phyloP scores from a whole-genome alignment of 192 early-diverging fungal species.

The Kappamyces sp. region DNA sequence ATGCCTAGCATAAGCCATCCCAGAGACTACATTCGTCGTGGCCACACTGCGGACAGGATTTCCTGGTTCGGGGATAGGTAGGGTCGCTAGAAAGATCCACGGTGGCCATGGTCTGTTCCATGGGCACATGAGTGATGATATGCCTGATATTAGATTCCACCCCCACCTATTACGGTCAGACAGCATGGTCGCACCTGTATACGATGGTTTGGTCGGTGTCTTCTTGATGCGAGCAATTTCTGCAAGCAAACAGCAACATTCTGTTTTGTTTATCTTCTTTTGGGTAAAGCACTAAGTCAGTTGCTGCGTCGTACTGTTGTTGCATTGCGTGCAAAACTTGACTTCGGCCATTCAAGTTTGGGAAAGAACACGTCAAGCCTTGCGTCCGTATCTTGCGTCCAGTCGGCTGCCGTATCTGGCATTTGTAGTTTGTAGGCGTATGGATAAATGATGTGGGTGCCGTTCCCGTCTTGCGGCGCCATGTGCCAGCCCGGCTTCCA shows the following conservation, averaged over 20 bases:
- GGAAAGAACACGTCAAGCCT: background rate
- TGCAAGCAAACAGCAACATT: slow-evolving; percentile 40
- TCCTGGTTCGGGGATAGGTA: slow-evolving; percentile 38
- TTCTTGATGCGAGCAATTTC: slow-evolving; percentile 46
- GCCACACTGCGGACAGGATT: slow-evolving; percentile 37
- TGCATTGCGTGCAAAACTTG: slow-evolving; percentile 31
- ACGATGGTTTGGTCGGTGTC: slow-evolving; percentile 37
- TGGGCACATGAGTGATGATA: slow-evolving; percentile 33
- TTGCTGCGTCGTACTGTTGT: background rate
- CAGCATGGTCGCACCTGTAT: background rate
- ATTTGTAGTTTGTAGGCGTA: too few relatives aligned
- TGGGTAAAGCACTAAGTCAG: slow-evolving; percentile 39
- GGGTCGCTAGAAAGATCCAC: slow-evolving; percentile 46
- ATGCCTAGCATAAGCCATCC: slow-evolving; percentile 7
- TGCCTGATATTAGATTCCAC: slow-evolving; percentile 17
- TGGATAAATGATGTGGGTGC: too few relatives aligned
- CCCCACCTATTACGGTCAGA: too few relatives aligned
- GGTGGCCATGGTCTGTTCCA: slow-evolving; percentile 39
- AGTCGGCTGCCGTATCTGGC: too few relatives aligned
- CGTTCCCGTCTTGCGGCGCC: too few relatives aligned
- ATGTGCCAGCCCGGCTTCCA: too few relatives aligned
- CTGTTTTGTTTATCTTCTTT: slow-evolving; percentile 38
- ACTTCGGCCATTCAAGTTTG: slow-evolving; percentile 15
- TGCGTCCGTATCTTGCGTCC: background rate
- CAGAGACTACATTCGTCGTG: slow-evolving; percentile 13